These are phyloP conservation scores for Nicotiana noctiflora DNA, from an alignment of 257 asterid genomes.

Conservation along the genomic window DNA sequence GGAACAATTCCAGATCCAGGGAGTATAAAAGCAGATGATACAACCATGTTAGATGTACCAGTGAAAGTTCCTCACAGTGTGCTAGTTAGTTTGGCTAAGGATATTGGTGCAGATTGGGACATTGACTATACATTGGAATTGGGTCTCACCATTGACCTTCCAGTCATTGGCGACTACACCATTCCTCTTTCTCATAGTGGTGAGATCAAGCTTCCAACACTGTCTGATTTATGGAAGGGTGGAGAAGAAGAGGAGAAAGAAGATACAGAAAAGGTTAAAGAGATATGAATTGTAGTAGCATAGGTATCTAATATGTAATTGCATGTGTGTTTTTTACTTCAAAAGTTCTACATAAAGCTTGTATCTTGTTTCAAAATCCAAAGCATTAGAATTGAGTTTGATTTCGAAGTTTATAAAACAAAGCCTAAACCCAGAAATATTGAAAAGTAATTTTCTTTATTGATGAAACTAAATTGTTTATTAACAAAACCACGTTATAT, in stretches of 20 bases:
- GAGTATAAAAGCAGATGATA: constrained; percentile 50
- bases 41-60: constrained; percentile 42
- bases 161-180: constrained; percentile 52
- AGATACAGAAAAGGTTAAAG: neutral
- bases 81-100: constrained; percentile 54
- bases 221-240: constrained; percentile 34
- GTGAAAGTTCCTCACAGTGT: constrained; percentile 59
- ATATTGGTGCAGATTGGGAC: constrained; percentile 73
- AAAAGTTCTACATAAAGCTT: neutral
- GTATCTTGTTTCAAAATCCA: neutral
- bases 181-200: constrained; percentile 61
- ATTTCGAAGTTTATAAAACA: neutral
- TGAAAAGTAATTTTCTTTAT: neutral
- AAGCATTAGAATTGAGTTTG: neutral
- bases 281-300: neutral
- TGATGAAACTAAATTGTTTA: too few relatives aligned
- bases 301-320: neutral
- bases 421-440: too few relatives aligned
- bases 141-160: constrained; percentile 55
- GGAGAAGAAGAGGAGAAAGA: neutral
- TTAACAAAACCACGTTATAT: too few relatives aligned
- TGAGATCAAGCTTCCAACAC: constrained; percentile 64
- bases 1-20: constrained; percentile 81
- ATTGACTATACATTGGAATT: constrained; percentile 49
- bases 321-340: neutral